A percentile compares a stretch with the other conserved stretches of the same genome.
Evolutionary conservation across 2,329 filamentous ascomycete species (phyloP).

Genomic region (Arthrocladium fulminans): DNA sequence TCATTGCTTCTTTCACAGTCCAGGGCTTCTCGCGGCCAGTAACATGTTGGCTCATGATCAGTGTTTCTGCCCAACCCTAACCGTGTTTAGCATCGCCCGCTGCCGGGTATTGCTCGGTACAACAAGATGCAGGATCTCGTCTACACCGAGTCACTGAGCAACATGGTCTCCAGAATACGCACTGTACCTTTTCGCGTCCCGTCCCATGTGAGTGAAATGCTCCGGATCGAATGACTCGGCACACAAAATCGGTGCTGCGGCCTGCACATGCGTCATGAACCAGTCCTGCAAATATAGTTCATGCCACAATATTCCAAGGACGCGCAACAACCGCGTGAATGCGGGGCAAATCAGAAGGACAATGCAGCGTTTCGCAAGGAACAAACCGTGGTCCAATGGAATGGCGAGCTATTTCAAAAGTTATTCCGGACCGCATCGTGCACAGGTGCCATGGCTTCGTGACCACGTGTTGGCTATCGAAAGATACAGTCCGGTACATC

Average conservation of each 20-base stretch:
- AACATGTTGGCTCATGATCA: slow-evolving; percentile 3
- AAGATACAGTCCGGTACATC: too few species aligned
- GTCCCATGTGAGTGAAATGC: background rate
- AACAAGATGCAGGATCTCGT: background rate
- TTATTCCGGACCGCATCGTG: too few species aligned
- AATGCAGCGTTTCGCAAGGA: background rate
- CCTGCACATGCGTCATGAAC: background rate
- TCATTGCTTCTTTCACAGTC: background rate
- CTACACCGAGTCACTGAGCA: background rate
- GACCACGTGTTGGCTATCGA: too few species aligned
- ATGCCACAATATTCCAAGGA: background rate
- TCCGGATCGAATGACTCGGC: background rate
- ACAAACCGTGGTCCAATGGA: too few species aligned
- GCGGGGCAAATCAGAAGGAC: background rate
- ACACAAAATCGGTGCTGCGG: background rate
- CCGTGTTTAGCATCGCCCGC: background rate
- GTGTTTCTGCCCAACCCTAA: slow-evolving; percentile 8
- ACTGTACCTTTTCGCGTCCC: background rate
- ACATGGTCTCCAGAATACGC: background rate
- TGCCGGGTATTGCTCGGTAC: background rate
- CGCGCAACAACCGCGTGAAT: background rate
- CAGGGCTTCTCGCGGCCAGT: background rate
- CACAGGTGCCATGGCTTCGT: too few species aligned
- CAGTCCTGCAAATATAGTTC: background rate
- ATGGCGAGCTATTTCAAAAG: too few species aligned